Evolutionary conservation across 2,329 filamentous ascomycete species (phyloP).

Genomic region (Seiridium cupressi): DNA sequence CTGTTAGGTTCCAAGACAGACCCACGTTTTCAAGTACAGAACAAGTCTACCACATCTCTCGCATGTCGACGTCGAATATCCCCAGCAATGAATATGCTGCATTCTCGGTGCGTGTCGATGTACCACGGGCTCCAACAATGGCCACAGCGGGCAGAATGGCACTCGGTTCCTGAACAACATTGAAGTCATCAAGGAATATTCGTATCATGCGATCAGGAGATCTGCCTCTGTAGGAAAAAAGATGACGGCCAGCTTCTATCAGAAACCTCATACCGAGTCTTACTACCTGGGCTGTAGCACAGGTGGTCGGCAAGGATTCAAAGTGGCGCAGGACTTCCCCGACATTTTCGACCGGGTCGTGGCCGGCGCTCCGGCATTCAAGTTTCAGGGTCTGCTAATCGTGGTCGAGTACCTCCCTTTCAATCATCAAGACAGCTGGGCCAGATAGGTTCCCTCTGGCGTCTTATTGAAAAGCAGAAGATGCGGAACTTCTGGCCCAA

Average conservation of each 20-base stretch:
- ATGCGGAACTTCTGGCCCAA: constrained; percentile 29
- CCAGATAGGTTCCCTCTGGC: constrained; percentile 8
- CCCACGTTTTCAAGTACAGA: too few relatives aligned
- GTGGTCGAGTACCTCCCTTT: constrained; percentile 38
- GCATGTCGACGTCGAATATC: too few relatives aligned
- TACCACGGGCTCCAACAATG: constrained; percentile 10
- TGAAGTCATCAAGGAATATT: constrained; percentile 10
- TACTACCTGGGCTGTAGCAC: constrained; percentile 59
- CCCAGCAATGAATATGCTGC: too few relatives aligned
- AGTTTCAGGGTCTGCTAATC: constrained; percentile 28
- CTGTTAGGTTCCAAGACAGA: too few relatives aligned
- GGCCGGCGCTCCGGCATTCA: constrained; percentile 40
- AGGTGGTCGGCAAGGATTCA: constrained; percentile 56
- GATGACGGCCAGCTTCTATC: constrained; percentile 46
- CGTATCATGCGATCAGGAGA: constrained; percentile 33
- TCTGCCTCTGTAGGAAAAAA: constrained; percentile 46
- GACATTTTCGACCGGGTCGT: constrained; percentile 56
- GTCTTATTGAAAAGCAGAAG: constrained; percentile 33
- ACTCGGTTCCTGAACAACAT: constrained; percentile 3
- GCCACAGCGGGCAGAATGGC: constrained; percentile 8
- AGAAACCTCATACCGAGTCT: constrained; percentile 31
- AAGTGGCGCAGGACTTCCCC: constrained; percentile 49
- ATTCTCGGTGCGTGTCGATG: too few relatives aligned
- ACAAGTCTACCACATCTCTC: too few relatives aligned
- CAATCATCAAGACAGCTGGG: constrained; percentile 3